phyloP scores from a whole-genome alignment of 495 filamentous ascomycete genomes.

The Aspergillus campestris region DNA sequence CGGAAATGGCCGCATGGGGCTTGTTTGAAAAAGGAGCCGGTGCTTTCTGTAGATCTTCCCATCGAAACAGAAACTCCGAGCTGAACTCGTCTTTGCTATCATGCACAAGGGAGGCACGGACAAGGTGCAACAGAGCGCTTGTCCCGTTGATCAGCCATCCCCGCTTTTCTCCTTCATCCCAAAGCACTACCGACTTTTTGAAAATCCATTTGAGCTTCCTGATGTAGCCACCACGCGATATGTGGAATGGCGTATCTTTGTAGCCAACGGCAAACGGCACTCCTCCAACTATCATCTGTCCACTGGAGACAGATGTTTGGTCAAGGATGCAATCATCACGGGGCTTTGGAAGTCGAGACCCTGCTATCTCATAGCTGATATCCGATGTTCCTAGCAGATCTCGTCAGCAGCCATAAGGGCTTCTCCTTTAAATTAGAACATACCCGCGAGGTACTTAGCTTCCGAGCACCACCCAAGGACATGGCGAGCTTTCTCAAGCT shows the following conservation, averaged over 20 bases:
- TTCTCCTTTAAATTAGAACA: neutral
- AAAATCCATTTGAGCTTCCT: conserved; percentile 15
- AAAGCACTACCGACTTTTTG: conserved; percentile 20
- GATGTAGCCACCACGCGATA: conserved; percentile 1
- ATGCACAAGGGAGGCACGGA: conserved; percentile 18
- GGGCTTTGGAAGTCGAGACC: neutral
- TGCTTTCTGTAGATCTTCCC: neutral
- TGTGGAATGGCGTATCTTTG: conserved; percentile 2
- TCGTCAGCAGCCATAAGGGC: no score
- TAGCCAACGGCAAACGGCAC: neutral
- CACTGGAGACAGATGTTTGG: neutral
- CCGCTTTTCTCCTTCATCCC: conserved; percentile 19
- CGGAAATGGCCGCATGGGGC: conserved; percentile 4
- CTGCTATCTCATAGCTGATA: neutral
- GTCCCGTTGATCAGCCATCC: conserved; percentile 27
- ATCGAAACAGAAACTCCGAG: conserved; percentile 5
- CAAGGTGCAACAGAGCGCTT: conserved; percentile 23
- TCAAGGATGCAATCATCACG: neutral
- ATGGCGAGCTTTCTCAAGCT: conserved; percentile 1
- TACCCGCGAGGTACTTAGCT: conserved; percentile 6
- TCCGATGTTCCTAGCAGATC: neutral
- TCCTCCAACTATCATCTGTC: conserved; percentile 3
- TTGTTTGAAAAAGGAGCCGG: neutral
- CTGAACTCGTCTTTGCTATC: conserved; percentile 10
- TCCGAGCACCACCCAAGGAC: conserved; percentile 11